Base-by-base conservation (phyloP, 768 basidiomycete species). In the Mycena metata region DNA sequence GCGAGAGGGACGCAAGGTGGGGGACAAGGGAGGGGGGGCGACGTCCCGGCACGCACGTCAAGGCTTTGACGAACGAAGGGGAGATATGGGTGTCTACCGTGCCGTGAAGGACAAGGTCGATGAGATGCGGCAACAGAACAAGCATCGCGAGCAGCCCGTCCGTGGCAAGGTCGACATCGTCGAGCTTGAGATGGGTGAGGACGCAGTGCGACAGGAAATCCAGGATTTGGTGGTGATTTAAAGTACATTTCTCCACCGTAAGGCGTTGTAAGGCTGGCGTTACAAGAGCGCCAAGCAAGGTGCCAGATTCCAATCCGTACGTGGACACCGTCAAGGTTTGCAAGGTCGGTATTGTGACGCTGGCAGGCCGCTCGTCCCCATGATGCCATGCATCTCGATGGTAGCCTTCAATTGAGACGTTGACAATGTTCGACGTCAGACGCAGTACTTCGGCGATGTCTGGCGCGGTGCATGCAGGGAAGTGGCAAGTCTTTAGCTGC, bases 201-300 rank as follows among this genome's bases (percentile, higher is more conserved):
- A 36, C 9, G 49, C 49, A 42, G 23, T 33, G 39, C 1, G 39
- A 52, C 3, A 51, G 49, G 39, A 61, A 61, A 39, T 10, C 39
- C 15, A 15, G 39, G 11, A 15, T 39, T 39, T 15, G 1, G 23
- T 10, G 17, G 5, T 2, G 41, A 63, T 5, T 11, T 43, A 26
- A 11, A 11, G 41, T 15, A 36, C 41, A 12, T 7, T 24, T 17
- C 21, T 43, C 41, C 10, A 62, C 21, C 17, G 21, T 7, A 24
- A 62, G 60, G 4, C 30, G 50, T 4, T 17, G 39, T 30, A 62
- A 26, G 1, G 60, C 49, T 1, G 61, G 61, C 19, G 61, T 50
- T 7, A 13, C 5, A 30, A 63, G 61, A 16, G 6, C 30, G 30
- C 10, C 9, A 6, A 63, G 43, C 7, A 63, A 6, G 35, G 1